Percentiles rank a stretch among this genome's conserved stretches.
Evolutionary conservation across 2,329 filamentous ascomycete species (phyloP).

Genomic region (Emergomyces africanus): DNA sequence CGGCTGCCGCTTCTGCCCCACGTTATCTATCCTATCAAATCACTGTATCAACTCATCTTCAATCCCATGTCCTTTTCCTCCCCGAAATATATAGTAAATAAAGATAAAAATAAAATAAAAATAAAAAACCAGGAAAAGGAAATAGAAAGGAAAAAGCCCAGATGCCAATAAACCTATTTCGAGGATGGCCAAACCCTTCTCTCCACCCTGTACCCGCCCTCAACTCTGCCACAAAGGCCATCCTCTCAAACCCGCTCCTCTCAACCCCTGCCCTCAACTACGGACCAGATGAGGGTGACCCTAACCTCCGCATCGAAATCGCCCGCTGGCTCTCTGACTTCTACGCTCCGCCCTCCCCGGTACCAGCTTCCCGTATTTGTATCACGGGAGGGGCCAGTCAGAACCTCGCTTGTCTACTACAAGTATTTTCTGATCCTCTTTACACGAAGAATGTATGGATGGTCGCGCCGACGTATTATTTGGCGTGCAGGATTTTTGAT

Average conservation of each 20-base stretch:
- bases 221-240: conserved; percentile 45
- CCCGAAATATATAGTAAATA: too few relatives aligned
- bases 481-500: conserved; percentile 75
- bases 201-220: conserved; percentile 56
- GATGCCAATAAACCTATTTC: conserved; percentile 28
- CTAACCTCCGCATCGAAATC: conserved; percentile 48
- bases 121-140: neutral
- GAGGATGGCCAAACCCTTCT: conserved; percentile 37
- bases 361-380: conserved; percentile 26
- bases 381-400: conserved; percentile 80
- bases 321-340: conserved; percentile 16
- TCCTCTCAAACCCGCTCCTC: conserved; percentile 48
- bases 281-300: conserved; percentile 62
- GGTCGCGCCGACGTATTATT: conserved; percentile 68
- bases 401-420: conserved; percentile 62
- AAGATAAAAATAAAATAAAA: neutral
- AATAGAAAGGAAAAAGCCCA: neutral
- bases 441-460: conserved; percentile 69
- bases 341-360: neutral
- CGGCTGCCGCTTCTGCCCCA: too few relatives aligned
- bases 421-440: conserved; percentile 66
- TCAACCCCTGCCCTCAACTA: conserved; percentile 59
- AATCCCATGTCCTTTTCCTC: too few relatives aligned
- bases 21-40: too few relatives aligned
- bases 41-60: too few relatives aligned